Evolutionary conservation across 345 rosid genomes (phyloP), one percentile per base, ranked within the genome.

Genomic region (Balakata baccata): DNA sequence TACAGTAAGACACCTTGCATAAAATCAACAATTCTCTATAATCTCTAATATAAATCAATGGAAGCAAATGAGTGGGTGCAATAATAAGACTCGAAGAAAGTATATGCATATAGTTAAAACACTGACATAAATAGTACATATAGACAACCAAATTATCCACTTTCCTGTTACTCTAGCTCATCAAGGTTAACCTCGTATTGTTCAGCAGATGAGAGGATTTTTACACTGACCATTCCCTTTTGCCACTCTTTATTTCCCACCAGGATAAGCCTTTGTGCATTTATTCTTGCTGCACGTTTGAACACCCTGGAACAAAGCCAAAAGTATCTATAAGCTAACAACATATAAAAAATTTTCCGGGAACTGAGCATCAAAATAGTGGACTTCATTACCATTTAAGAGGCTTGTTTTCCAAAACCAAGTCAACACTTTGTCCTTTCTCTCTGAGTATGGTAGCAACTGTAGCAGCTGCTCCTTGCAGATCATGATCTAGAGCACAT

Each of bases 371-470:
- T 43, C n/a, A 47, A 39, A 47, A 47, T 34, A 53, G 53, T 0
- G 39, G 14, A 68, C 46, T 11, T 60, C 3, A 43, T 56, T 88
- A 90, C 92, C 98, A 92, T 84, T 90, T 94, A 41, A 94, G 77
- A 9, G 97, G 91, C 86, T 94, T 94, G 83, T 62, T 84, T 86
- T 90, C 97, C 86, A 94, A 81, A 65, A 92, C 94, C 66, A 94
- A 79, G 81, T 94, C 97, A 56, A 89, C 96, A 63, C 85, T 89
- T 76, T 85, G 91, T 66, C 95, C 93, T 82, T 90, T 94, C 75
- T 70, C 86, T 68, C 97, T 87, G 39, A 94, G 91, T 68, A 80
- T 74, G 47, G 92, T 85, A 64, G 98, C 98, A 74, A 90, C 93
- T 2, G 74, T 74, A 49, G 97, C 84, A 78, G 97, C 98, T 69